These are phyloP conservation scores for Penicillium sp. DNA, from an alignment of 2,329 filamentous ascomycete genomes.

Conservation along the genomic window DNA sequence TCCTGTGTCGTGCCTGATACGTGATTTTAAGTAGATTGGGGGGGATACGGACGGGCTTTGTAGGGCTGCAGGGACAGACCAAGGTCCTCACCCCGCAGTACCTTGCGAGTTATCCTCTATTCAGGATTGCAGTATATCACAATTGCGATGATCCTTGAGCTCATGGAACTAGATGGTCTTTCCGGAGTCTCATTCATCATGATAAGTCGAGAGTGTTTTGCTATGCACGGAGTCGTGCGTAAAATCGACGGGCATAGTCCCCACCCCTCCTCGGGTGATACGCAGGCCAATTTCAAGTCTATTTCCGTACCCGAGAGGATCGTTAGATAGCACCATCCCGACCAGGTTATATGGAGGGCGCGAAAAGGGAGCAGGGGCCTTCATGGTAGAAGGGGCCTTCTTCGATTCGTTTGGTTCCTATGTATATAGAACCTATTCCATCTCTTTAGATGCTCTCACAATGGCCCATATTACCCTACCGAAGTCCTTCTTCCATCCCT, in stretches of 20 bases:
- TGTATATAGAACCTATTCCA: too few relatives aligned
- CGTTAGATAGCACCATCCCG: slow-evolving; percentile 11
- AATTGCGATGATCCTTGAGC: not conserved
- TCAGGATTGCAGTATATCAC: not conserved
- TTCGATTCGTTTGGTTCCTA: not conserved
- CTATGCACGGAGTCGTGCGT: not conserved
- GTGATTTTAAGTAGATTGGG: not conserved
- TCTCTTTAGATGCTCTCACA: not conserved
- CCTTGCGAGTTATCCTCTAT: slow-evolving; percentile 9
- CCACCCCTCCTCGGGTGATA: not conserved
- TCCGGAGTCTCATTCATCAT: not conserved
- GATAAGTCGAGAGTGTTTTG: not conserved
- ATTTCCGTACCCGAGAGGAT: not conserved
- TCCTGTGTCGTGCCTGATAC: slow-evolving; percentile 4
- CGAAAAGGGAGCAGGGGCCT: not conserved
- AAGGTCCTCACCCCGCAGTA: slow-evolving; percentile 21
- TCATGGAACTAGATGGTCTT: not conserved
- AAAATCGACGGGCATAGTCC: not conserved
- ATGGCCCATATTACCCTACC: slow-evolving; percentile 43
- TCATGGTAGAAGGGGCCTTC: not conserved
- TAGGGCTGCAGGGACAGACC: slow-evolving; percentile 7
- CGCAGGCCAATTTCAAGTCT: slow-evolving; percentile 8
- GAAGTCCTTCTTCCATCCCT: slow-evolving; percentile 59
- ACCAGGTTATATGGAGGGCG: slow-evolving; percentile 12
- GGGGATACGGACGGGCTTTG: slow-evolving; percentile 2